Percentiles rank a stretch among this genome's conserved stretches.
Evolutionary conservation across 495 filamentous ascomycete species (phyloP).

Genomic region (Acidomyces sp.): DNA sequence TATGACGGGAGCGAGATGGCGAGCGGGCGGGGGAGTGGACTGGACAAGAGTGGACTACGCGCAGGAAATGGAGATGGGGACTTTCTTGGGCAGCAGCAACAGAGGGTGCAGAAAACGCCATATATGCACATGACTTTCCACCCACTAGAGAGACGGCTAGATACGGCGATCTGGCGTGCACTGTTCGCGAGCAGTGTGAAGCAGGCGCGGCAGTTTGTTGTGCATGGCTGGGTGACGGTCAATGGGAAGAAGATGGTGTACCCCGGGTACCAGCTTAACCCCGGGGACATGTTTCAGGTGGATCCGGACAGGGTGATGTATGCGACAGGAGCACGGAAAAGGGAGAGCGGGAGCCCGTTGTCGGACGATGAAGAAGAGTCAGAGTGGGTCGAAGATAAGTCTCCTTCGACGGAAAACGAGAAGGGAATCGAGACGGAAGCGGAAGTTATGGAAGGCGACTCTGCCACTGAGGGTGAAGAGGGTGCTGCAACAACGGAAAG

Average conservation of each 20-base stretch:
- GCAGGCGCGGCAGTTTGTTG: constrained; percentile 86
- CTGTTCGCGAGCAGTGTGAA: constrained; percentile 89
- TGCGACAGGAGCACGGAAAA: constrained; percentile 67
- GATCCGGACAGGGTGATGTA: constrained; percentile 74
- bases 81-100: constrained; percentile 3
- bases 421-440: constrained; percentile 28
- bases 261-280: constrained; percentile 89
- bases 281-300: constrained; percentile 95
- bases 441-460: constrained; percentile 8
- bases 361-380: constrained; percentile 21
- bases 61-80: constrained; percentile 18
- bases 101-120: constrained; percentile 40
- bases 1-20: constrained; percentile 71
- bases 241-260: constrained; percentile 95
- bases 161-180: constrained; percentile 81
- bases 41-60: background rate
- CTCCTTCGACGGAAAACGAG: constrained; percentile 9
- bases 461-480: constrained; percentile 10
- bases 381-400: constrained; percentile 19
- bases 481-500: constrained; percentile 13
- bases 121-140: constrained; percentile 90
- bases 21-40: constrained; percentile 29
- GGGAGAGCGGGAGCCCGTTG: constrained; percentile 29
- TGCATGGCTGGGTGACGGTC: constrained; percentile 85
- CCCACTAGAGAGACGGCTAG: constrained; percentile 77